Evolutionary conservation across 2,329 filamentous ascomycete genomes (phyloP), one percentile per base, ranked within the genome.

Genomic region (Ceratocystis destructans): DNA sequence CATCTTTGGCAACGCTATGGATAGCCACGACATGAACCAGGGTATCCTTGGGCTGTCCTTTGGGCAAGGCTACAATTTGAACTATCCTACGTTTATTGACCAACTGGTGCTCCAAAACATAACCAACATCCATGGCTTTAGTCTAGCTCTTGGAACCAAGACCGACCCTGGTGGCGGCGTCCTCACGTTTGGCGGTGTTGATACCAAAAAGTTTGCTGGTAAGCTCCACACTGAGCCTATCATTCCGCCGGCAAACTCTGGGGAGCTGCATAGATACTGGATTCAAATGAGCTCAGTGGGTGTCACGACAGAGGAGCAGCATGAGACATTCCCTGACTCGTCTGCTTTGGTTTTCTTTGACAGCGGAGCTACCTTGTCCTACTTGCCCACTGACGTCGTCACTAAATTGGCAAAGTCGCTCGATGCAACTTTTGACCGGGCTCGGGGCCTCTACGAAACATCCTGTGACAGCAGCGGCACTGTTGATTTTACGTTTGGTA

Each of bases 311-410:
- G 70, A 70, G 31, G 73, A 72, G 48, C 68, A 64, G 10, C 55
- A 62, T 7, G 68, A 66, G 31, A 70, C 68, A 6, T 71, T 71
- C 67, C 25, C 68, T 50, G 61, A 71, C 67, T 75, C 75, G 48
- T 74, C 78, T 17, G 70, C 78, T 7, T 73, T 78, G 33, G 79
- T 82, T 37, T 79, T 85, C 62, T 78, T 88, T 31, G 86, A 88
- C 74, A 86, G 83, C 15, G 87, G 87, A 66, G 86, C 83, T 69
- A 87, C 83, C 53, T 76, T 88, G 66, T 87, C 82, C 73, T 83
- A 86, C 69, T 79, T 90, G 1, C 87, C 87, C 2, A 76, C 82
- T 68, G 71, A 76, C 41, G 74, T 88, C 67, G 80, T 83, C 67
- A 69, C 74, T 33, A 70, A 73, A 41, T 75, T 85, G 44, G 77